Evolutionary conservation across 345 rosid genomes (phyloP), one percentile per base, ranked within the genome.

Genomic region (Murraya koenigii): DNA sequence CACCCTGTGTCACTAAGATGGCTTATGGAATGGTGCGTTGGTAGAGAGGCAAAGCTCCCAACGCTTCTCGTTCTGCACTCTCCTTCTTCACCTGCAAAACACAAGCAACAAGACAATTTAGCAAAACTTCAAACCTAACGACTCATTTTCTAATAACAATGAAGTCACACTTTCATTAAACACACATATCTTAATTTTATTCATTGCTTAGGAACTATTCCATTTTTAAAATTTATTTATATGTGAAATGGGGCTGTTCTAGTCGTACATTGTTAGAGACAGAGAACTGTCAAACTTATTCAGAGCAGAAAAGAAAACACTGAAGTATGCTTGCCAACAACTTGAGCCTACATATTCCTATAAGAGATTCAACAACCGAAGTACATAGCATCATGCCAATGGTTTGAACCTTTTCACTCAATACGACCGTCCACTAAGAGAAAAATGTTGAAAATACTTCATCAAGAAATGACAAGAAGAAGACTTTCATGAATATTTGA

Each of bases 11-110:
- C 25, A 15, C 23, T 47, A 39, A 72, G 60, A 76, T 79, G 78
- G 79, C 82, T 91, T 49, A 94, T 25, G 99, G 98, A 73, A 94
- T 59, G 2, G 95, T 86, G 80, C 97, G 97, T 83, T 94, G 93
- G 69, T 91, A 94, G 71, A 94, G 89, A 59, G 98, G 99, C 85
- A 92, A 80, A 75, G 99, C 99, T 77, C 94, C 99, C 86, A 96
- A 85, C 71, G 97, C 92, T 77, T 91, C 95, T 28, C 97, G 95
- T 79, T 94, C 99, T 60, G 86, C 90, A 0, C 79, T 85, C 86
- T 96, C 99, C 83, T 77, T 90, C 86, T 92, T 85, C 76, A 94
- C 99, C 99, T 94, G 84, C 85, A 84, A 72, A 54, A 79, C 33
- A 75, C 55, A 33, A 64, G 52, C 7, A 56, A 44, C 65, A 23